Evolutionary conservation across 2,329 filamentous ascomycete genomes (phyloP).

Genomic region (Cladosporium sphaerospermum): DNA sequence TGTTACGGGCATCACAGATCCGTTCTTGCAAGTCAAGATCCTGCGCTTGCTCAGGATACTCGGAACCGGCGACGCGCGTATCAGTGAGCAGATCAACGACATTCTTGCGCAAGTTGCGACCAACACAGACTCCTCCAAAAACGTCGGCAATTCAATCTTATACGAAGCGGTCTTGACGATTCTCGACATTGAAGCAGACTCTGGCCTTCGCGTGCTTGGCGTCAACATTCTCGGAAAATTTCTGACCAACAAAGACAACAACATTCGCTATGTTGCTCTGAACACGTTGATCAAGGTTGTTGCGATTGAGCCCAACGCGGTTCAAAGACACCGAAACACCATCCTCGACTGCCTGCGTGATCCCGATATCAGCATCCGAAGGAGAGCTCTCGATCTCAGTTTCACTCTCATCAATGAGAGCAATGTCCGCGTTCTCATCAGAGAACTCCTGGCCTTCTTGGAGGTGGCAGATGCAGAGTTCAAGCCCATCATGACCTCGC

Average conservation of each 20-base stretch:
- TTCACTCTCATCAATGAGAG: constrained; percentile 97
- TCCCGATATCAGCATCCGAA: constrained; percentile 94
- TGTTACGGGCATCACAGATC: constrained; percentile 95
- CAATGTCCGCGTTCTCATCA: constrained; percentile 88
- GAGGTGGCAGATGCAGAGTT: constrained; percentile 98
- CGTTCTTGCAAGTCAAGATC: constrained; percentile 96
- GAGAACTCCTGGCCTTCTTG: constrained; percentile 88
- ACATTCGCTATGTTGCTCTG: constrained; percentile 94
- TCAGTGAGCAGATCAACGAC: constrained; percentile 97
- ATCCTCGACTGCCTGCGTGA: constrained; percentile 94
- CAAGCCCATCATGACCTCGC: constrained; percentile 95
- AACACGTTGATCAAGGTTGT: constrained; percentile 98
- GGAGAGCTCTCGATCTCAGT: constrained; percentile 91
- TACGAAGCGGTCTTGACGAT: constrained; percentile 97
- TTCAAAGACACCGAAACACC: constrained; percentile 94
- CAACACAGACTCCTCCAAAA: constrained; percentile 96
- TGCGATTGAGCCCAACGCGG: constrained; percentile 93
- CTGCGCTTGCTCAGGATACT: constrained; percentile 78
- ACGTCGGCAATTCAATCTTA: constrained; percentile 95
- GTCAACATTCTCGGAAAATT: constrained; percentile 99
- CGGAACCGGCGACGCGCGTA: constrained; percentile 75
- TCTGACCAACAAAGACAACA: constrained; percentile 96
- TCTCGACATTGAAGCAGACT: constrained; percentile 95
- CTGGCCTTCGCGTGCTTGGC: constrained; percentile 83
- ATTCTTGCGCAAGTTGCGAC: constrained; percentile 89